These are phyloP conservation scores for Xylaria sp. DNA, from an alignment of 2,329 filamentous ascomycete species.

Conservation along the genomic window DNA sequence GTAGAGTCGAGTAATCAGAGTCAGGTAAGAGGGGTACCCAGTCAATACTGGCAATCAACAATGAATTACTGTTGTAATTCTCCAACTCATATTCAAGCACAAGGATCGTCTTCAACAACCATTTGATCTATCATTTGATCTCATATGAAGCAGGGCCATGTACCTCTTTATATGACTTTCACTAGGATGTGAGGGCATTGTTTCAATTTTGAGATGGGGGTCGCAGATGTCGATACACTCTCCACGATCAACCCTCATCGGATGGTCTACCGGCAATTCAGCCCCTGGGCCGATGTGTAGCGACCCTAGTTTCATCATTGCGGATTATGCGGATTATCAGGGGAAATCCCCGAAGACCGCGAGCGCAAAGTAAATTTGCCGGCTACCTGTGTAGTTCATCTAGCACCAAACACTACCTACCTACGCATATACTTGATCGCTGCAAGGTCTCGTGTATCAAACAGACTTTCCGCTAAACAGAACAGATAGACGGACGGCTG, in stretches of 20 bases:
- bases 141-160: neutral
- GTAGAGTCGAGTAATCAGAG: neutral
- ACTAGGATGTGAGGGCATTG: neutral
- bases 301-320: slow-evolving; percentile 4
- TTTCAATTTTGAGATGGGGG: slow-evolving; percentile 1
- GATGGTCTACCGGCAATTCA: neutral
- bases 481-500: neutral
- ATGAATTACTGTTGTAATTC: neutral
- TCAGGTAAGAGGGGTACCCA: neutral
- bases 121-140: neutral
- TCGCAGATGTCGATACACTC: neutral
- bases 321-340: neutral
- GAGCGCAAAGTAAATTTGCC: neutral
- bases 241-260: neutral
- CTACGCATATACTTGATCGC: slow-evolving; percentile 3
- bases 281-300: slow-evolving; percentile 4
- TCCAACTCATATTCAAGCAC: neutral
- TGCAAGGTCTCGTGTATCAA: slow-evolving; percentile 1
- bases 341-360: too few relatives aligned
- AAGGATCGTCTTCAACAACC: too few relatives aligned
- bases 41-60: too few relatives aligned
- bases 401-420: neutral
- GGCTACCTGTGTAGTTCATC: neutral
- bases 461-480: neutral
- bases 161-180: neutral